Evolutionary conservation across 495 filamentous ascomycete genomes (phyloP).

Genomic region (Cercophora samala): DNA sequence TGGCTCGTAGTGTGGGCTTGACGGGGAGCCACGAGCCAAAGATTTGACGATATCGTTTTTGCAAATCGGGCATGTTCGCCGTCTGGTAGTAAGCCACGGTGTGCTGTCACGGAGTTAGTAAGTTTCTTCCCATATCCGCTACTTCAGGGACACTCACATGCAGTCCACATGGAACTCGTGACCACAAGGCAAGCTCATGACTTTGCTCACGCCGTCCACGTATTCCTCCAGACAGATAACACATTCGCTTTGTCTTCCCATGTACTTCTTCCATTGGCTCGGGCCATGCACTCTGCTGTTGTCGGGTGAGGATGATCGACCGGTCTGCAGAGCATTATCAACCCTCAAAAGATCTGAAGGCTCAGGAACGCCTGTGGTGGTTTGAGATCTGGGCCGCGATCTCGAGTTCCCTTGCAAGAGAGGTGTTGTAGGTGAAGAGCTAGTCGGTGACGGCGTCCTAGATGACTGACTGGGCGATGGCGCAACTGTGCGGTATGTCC

Average conservation of each 20-base stretch:
- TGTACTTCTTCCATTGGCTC: constrained; percentile 75
- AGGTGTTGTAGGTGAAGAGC: constrained; percentile 71
- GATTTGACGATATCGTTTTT: constrained; percentile 87
- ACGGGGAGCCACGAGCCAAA: constrained; percentile 44
- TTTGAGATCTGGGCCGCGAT: constrained; percentile 62
- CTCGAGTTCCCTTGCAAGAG: constrained; percentile 60
- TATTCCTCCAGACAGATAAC: constrained; percentile 99
- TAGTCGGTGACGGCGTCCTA: constrained; percentile 52
- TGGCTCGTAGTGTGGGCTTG: background rate
- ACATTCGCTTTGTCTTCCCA: constrained; percentile 84
- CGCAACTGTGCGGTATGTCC: constrained; percentile 84
- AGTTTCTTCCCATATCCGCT: background rate
- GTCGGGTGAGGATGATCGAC: constrained; percentile 36
- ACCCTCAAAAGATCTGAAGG: constrained; percentile 36
- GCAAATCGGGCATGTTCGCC: constrained; percentile 95
- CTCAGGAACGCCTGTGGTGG: constrained; percentile 57
- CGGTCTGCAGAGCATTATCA: constrained; percentile 36
- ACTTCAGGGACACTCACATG: constrained; percentile 71
- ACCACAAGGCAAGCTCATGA: constrained; percentile 98
- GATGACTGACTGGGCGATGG: constrained; percentile 54
- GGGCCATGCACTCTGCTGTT: constrained; percentile 49
- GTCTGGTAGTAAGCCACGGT: constrained; percentile 94
- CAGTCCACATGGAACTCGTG: constrained; percentile 98
- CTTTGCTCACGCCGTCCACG: constrained; percentile 85
- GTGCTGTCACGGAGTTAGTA: constrained; percentile 59